A percentile compares a stretch with the other conserved stretches of the same genome.
Conservation (phyloP, 306 rosid species). For the Rubus parviflorus region DNA sequence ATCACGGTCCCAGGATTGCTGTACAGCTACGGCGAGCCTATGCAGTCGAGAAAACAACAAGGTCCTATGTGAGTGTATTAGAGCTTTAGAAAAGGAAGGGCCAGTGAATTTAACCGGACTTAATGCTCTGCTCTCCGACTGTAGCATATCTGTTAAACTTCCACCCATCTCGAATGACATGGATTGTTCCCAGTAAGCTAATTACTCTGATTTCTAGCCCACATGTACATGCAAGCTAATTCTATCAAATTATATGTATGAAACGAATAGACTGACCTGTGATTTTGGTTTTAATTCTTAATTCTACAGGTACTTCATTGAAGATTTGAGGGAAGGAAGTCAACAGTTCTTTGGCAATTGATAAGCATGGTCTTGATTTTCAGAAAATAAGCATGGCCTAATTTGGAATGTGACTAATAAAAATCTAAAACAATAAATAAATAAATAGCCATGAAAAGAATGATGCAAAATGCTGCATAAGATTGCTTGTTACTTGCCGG, state of each 20-base stretch:
- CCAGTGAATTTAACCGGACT: background rate
- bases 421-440: too few relatives aligned
- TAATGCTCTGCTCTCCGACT: background rate
- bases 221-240: background rate
- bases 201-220: background rate
- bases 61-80: background rate
- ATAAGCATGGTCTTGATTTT: too few relatives aligned
- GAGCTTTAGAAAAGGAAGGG: background rate
- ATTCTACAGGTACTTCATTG: background rate
- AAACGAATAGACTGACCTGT: background rate
- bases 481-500: too few relatives aligned
- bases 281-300: too few relatives aligned
- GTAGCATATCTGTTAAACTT: background rate
- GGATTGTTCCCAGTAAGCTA: background rate
- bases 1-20: background rate
- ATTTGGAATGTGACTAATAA: too few relatives aligned
- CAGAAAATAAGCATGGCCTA: too few relatives aligned
- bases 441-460: too few relatives aligned
- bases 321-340: too few relatives aligned
- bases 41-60: background rate
- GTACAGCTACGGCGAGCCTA: background rate
- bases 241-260: background rate
- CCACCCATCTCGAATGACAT: background rate
- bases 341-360: too few relatives aligned
- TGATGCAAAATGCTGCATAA: too few relatives aligned